Evolutionary conservation across 2,329 filamentous ascomycete genomes (phyloP), one percentile per base, ranked within the genome.

Genomic region (Aspergillus jensenii): DNA sequence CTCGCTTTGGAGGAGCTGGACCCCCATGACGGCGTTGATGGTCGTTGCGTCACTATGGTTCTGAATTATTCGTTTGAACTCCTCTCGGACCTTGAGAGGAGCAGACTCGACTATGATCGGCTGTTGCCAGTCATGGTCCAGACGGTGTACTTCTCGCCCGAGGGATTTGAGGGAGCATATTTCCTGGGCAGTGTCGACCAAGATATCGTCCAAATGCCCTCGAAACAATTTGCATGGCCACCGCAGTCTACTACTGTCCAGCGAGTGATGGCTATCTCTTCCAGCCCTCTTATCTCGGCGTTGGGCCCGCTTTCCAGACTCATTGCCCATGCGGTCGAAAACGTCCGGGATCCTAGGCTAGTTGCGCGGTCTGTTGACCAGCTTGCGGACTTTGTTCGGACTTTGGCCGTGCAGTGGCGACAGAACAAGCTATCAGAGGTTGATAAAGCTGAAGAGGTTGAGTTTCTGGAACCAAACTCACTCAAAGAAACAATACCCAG

Each of bases 1-100:
- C 78, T 95, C n/a, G 87, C 91, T 0, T 74, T 96, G 39, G 75
- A 79, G 47, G 82, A 87, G 59, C 75, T 81, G n/a, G 75, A 80
- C 53, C 73, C 79, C 5, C 76, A 78, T 47, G 79, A 79, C 31
- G 81, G 82, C 4, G 66, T 81, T 55, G 84, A 82, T 45, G 74
- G 74, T 21, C 72, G 77, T 48, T 77, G 78, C 6, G 84, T 93
- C 31, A 83, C 87, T 0, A 81, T 95, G 66, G 87, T 90, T 0
- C 76, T 96, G 62, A 91, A 89, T 64, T 90, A 91, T 69, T 86
- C 86, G 1, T 93, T 96, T 64, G 87, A 89, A 3, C 79, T 89
- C 25, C 75, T 96, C 7, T 86, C 87, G 0, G 83, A 87, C 52
- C 72, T 76, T 3, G 82, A 88, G 57, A 82, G 82, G 62, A 74